These are phyloP conservation scores for Pyrenophora teres DNA, from an alignment of 2,329 filamentous ascomycete genomes.

Conservation along the genomic window DNA sequence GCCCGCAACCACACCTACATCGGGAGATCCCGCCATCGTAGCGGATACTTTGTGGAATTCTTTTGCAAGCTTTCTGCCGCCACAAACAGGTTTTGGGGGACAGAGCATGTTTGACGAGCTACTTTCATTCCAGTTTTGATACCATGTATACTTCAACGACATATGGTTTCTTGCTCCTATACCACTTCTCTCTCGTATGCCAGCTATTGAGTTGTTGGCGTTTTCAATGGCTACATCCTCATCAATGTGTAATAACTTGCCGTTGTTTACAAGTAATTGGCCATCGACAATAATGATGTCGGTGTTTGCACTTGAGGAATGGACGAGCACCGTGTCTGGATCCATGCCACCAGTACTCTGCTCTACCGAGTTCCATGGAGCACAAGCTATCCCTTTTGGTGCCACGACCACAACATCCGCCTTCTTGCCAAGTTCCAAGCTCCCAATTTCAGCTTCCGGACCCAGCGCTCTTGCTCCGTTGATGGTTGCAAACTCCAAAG, in stretches of 20 bases:
- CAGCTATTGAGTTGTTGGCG: constrained; percentile 16
- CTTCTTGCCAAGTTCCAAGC: constrained; percentile 50
- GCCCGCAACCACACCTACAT: neutral
- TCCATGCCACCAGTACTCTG: constrained; percentile 38
- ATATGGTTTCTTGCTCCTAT: constrained; percentile 37
- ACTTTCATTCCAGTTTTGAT: constrained; percentile 10
- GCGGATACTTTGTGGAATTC: constrained; percentile 9
- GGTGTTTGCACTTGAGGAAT: constrained; percentile 22
- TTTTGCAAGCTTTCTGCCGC: constrained; percentile 9
- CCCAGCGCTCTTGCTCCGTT: constrained; percentile 32
- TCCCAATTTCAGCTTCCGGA: constrained; percentile 47
- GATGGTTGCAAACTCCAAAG: constrained; percentile 32
- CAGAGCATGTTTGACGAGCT: constrained; percentile 18
- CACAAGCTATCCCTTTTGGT: constrained; percentile 39
- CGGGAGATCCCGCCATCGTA: neutral
- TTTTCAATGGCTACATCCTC: constrained; percentile 6
- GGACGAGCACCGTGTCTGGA: constrained; percentile 41
- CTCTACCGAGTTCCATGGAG: constrained; percentile 47
- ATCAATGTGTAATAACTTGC: constrained; percentile 17
- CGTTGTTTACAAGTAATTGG: constrained; percentile 14
- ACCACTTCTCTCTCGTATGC: constrained; percentile 21
- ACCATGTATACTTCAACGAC: constrained; percentile 17
- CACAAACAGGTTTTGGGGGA: constrained; percentile 15
- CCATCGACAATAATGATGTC: constrained; percentile 28
- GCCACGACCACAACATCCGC: constrained; percentile 49